Conservation (phyloP, 345 rosid genomes). For the Murraya paniculata region DNA sequence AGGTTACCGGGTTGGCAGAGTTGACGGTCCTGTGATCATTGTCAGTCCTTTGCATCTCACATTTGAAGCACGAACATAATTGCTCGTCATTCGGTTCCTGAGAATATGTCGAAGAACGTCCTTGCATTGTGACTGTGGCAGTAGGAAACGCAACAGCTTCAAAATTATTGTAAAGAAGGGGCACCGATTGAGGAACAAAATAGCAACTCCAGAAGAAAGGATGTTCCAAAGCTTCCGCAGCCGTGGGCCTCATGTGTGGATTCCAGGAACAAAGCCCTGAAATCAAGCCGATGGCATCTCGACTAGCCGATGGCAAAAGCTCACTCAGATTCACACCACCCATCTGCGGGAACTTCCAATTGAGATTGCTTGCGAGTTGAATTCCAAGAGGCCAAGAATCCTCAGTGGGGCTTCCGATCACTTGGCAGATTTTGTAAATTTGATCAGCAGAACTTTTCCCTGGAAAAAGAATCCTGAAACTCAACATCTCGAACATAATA, state of each 20-base stretch:
- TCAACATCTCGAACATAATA: too few species aligned
- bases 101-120: too few species aligned
- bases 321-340: conserved; percentile 13
- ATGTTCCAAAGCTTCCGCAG: conserved; percentile 26
- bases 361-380: not conserved
- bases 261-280: conserved; percentile 21
- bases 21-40: too few species aligned
- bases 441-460: conserved; percentile 38
- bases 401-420: conserved; percentile 38
- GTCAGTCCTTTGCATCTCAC: too few species aligned
- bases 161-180: too few species aligned
- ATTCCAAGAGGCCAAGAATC: conserved; percentile 32
- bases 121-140: too few species aligned
- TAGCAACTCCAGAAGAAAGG: conserved; percentile 30
- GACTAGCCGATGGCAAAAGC: conserved; percentile 27
- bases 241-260: conserved; percentile 24
- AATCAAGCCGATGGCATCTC: too few species aligned
- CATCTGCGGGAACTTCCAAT: conserved; percentile 37
- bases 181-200: conserved; percentile 17
- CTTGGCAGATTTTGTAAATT: conserved; percentile 36
- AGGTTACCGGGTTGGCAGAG: too few species aligned
- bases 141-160: too few species aligned
- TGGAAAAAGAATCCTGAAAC: too few species aligned
- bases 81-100: too few species aligned
- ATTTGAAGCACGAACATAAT: too few species aligned